Evolutionary conservation across 2,329 filamentous ascomycete genomes (phyloP), one percentile per base, ranked within the genome.

Genomic region (Drechslerella stenobrocha): DNA sequence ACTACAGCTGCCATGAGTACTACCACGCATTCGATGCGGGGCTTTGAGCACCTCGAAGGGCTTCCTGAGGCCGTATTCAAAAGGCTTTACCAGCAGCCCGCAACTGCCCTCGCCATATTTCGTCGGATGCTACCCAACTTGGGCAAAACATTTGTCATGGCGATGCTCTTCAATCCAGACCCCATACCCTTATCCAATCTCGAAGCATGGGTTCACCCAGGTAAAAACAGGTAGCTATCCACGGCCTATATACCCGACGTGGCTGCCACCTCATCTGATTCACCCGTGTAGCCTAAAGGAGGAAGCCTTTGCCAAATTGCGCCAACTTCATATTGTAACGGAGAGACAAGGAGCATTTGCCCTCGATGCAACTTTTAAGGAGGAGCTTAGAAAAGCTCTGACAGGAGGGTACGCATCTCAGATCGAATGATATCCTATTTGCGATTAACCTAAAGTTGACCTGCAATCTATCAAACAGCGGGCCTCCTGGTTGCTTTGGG

Each of bases 51-150:
- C 78, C 86, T 97, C 76, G 91, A 97, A 82, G 85, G 87, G 76
- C 86, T 95, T 74, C 89, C 89, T 50, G 90, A 91, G 70, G 90
- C 88, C 40, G 95, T 90, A 32, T 96, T 97, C 77, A 84, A 85
- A 75, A 88, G 89, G 77, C 83, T 98, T 45, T 98, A 98, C 81
- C 88, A 91, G 79, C 91, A 96, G 80, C 93, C 93, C 26, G 95
- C 92, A 40, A 96, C 93, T 1, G 88, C 91, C 34, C 85, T 98
- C 71, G 93, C 93, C 72, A 91, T 98, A 74, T 97, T 97, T 77
- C 85, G 93, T 72, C 91, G 93, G 79, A 96, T 98, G 90, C 83
- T 98, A 63, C 90, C 93, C 61, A 88, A 95, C 75, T 79, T 97
- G 69, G 90, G 88, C 73, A 97, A 98, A 81, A 90, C 86, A 13